Percentiles rank a stretch among this genome's conserved stretches.
These are phyloP conservation scores for Thuidium tamariscinum DNA, from an alignment of 225 moss, liverwort and hornwort genomes.

Conservation along the genomic window DNA sequence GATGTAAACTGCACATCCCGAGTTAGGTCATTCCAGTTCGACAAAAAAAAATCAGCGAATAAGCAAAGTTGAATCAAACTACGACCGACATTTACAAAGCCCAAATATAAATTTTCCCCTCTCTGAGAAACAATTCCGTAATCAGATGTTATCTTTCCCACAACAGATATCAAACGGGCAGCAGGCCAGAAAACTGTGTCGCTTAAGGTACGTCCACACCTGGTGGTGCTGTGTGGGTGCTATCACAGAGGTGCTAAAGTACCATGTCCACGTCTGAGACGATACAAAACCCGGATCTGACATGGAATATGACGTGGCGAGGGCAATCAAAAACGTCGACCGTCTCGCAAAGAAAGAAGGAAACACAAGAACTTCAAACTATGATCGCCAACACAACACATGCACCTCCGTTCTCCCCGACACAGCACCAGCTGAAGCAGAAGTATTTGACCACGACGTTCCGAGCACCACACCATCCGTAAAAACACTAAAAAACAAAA, in stretches of 20 bases:
- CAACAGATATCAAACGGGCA: conserved; percentile 35
- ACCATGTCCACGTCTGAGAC: conserved; percentile 6
- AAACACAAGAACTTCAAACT: neutral
- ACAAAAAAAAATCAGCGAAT: neutral
- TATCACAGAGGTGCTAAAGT: conserved; percentile 3
- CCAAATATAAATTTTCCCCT: neutral
- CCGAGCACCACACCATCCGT: neutral
- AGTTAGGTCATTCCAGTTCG: conserved; percentile 3
- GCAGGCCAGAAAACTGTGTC: conserved; percentile 23
- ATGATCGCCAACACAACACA: neutral
- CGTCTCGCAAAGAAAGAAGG: neutral
- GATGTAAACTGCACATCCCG: neutral
- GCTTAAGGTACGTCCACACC: conserved; percentile 28
- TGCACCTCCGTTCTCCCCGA: neutral
- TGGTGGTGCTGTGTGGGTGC: neutral
- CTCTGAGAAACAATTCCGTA: neutral
- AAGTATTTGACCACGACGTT: neutral
- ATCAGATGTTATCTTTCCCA: neutral
- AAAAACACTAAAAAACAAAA: neutral
- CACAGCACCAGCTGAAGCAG: neutral
- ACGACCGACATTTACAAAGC: neutral
- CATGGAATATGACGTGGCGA: conserved; percentile 19
- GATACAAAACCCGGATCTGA: neutral
- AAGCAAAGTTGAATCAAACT: neutral
- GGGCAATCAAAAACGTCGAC: neutral